Base-by-base conservation (phyloP, 2,329 filamentous ascomycete genomes). In the Colletotrichum lini region DNA sequence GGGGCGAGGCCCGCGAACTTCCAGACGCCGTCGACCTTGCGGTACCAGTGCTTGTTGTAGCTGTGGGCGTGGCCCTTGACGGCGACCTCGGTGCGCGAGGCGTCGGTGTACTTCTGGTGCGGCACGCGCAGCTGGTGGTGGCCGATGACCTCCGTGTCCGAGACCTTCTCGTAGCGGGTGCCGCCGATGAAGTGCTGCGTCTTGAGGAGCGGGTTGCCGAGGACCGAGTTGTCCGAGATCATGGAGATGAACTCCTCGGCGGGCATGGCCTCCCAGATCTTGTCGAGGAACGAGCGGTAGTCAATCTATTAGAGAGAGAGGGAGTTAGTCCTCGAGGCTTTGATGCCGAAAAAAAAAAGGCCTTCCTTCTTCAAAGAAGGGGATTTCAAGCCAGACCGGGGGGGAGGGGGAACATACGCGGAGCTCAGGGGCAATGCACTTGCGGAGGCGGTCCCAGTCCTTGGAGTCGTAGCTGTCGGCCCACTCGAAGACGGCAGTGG, bases 401-500 rank as follows among this genome's bases (percentile, higher is more conserved):
- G 30, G 30, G 7, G 30, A 9, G 79, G 90, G 87, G 80, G 91
- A 90, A 72, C 73, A 10, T 60, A 76, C 73, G 44, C 69, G 62
- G 79, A 89, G 73, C 79, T 84, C 81, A 2, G 84, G 84, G 15
- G 85, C 83, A 54, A 87, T 80, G 82, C 87, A 89, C 73, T 86
- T 87, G 67, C 82, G 76, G 47, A 91, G 85, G 62, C 89, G 85
- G 5, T 83, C 80, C 89, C 89, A 91, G 81, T 91, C 87, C 81
- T 92, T 92, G 79, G 85, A 86, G 79, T 91, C 89, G 80, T 91
- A 91, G 82, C 86, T 89, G 79, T 91, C 89, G 65, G 88, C 89
- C 89, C 89, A 91, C 77, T 91, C 86, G 80, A 88, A 91, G 75
- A 84, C 82, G 45, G 84, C 82, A 60, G 84, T 78, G 70, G 82